A percentile compares a stretch with the other conserved stretches of the same genome.
phyloP scores from a whole-genome alignment of 1,284 basidiomycete genomes.

The Cronartium quercuum region DNA sequence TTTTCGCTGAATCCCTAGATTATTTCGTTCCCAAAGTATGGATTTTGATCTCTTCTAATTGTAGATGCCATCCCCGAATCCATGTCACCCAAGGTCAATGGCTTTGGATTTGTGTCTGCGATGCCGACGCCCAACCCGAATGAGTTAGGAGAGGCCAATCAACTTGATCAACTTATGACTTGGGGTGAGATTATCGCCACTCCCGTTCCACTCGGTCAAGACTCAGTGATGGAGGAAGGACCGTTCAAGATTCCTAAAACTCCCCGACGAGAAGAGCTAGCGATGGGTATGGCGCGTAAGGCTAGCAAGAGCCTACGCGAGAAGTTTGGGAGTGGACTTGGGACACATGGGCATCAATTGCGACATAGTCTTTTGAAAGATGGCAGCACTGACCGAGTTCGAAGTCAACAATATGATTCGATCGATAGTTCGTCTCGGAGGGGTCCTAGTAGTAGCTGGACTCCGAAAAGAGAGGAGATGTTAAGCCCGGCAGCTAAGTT shows the following conservation, averaged over 20 bases:
- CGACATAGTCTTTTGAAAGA: background rate
- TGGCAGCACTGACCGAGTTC: background rate
- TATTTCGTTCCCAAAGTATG: background rate
- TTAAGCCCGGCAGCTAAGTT: conserved; percentile 26
- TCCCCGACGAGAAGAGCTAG: conserved; percentile 64
- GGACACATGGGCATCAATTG: background rate
- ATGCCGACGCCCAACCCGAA: conserved; percentile 78
- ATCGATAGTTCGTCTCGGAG: background rate
- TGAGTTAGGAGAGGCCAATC: conserved; percentile 61
- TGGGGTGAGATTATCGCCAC: conserved; percentile 84
- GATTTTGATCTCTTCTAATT: background rate
- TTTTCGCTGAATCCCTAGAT: conserved; percentile 54
- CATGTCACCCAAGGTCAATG: conserved; percentile 54
- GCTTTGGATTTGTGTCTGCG: conserved; percentile 68
- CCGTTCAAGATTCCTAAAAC: conserved; percentile 44
- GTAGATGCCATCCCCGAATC: conserved; percentile 40
- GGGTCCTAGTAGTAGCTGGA: background rate
- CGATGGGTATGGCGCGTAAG: conserved; percentile 64
- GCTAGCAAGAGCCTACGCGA: conserved; percentile 51
- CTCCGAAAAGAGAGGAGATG: conserved; percentile 15
- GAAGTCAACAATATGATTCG: background rate
- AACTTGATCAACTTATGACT: conserved; percentile 82
- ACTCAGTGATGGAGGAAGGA: conserved; percentile 40
- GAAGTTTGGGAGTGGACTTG: conserved; percentile 8
- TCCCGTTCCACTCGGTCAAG: conserved; percentile 61